Percentiles rank a stretch among this genome's conserved stretches.
Evolutionary conservation across 805 yeast genomes (phyloP).

Genomic region (Cyberlindnera samutprakarnensis): DNA sequence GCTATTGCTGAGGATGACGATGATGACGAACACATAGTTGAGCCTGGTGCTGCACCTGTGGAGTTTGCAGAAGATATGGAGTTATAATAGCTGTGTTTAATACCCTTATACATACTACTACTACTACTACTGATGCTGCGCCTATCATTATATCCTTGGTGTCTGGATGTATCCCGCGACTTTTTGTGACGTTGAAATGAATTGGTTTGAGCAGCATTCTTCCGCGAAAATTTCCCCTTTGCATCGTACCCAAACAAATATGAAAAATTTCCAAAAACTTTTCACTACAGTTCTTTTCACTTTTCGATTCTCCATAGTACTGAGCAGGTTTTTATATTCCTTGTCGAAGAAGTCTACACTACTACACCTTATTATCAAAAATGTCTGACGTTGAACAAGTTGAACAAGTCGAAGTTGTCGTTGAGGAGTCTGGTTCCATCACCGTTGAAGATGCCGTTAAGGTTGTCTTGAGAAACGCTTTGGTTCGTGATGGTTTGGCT

Average conservation of each 20-base stretch:
- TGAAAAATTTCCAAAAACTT: too few species aligned
- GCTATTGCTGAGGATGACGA: constrained; percentile 18
- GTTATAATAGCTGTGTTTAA: constrained; percentile 6
- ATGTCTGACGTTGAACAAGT: constrained; percentile 95
- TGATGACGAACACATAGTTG: constrained; percentile 11
- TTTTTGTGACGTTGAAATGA: constrained; percentile 14
- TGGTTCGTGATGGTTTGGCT: constrained; percentile 99
- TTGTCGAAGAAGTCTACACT: constrained; percentile 70
- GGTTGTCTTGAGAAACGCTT: constrained; percentile 96
- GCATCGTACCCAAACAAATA: too few species aligned
- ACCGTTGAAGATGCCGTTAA: constrained; percentile 97
- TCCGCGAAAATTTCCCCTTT: too few species aligned
- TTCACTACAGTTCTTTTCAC: too few species aligned
- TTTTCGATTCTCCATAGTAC: constrained; percentile 31
- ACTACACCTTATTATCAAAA: constrained; percentile 18
- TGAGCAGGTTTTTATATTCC: constrained; percentile 46
- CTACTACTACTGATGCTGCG: neutral
- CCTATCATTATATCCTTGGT: too few species aligned
- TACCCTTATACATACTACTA: neutral
- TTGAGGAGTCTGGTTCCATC: constrained; percentile 81
- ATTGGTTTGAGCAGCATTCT: too few species aligned
- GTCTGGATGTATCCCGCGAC: too few species aligned
- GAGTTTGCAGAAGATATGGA: constrained; percentile 33
- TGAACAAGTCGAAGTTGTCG: constrained; percentile 78
- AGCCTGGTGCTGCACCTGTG: constrained; percentile 24